phyloP scores from a whole-genome alignment of 148 eudicot species.

The Amaranthus palmeri region DNA sequence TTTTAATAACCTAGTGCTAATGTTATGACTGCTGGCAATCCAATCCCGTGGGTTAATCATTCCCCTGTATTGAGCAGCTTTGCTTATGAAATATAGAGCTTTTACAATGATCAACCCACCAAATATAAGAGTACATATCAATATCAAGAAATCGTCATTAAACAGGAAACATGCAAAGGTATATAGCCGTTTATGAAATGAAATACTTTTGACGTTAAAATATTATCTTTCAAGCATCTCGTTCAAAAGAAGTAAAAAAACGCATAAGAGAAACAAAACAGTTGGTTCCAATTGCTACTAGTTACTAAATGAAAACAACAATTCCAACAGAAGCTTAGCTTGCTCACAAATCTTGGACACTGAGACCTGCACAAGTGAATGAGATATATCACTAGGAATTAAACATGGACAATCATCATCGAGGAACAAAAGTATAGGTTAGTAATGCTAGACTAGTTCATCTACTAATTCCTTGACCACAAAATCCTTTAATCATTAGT shows the following conservation, averaged over 20 bases:
- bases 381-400: background rate
- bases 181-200: background rate
- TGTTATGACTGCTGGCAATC: too few relatives aligned
- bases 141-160: background rate
- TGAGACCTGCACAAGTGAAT: slow-evolving; percentile 23
- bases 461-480: too few relatives aligned
- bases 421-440: too few relatives aligned
- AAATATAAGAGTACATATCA: background rate
- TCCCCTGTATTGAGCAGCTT: too few relatives aligned
- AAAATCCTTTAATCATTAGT: too few relatives aligned
- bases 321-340: background rate
- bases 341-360: slow-evolving; percentile 29
- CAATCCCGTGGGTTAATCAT: too few relatives aligned
- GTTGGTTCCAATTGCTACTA: slow-evolving; percentile 15
- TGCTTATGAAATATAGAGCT: too few relatives aligned
- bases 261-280: slow-evolving; percentile 11
- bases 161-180: background rate
- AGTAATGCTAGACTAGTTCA: too few relatives aligned
- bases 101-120: too few relatives aligned
- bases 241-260: slow-evolving; percentile 16
- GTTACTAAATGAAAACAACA: slow-evolving; percentile 19
- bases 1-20: too few relatives aligned
- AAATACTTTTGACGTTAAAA: background rate
- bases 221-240: slow-evolving; percentile 5
- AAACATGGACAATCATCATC: background rate